Conservation (phyloP, 202 grass and related monocot species). For the Carex arenaria region DNA sequence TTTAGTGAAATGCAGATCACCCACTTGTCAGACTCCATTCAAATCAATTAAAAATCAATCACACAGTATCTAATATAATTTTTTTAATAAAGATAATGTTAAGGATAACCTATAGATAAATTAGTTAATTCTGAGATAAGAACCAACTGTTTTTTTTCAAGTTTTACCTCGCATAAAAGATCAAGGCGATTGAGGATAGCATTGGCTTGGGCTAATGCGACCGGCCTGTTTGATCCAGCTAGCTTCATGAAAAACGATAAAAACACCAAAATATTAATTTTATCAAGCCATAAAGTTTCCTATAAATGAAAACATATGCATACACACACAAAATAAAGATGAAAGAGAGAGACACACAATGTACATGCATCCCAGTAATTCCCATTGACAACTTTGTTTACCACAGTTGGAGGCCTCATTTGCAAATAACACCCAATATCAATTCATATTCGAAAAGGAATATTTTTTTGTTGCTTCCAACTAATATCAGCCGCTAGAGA, state of each 20-base stretch:
- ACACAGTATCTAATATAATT: not conserved
- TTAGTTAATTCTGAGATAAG: not conserved
- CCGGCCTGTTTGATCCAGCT: conserved; percentile 81
- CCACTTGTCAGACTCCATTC: not conserved
- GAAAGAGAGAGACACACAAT: not conserved
- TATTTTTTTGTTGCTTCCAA: not conserved
- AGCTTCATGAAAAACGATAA: conserved; percentile 52
- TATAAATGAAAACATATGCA: not conserved
- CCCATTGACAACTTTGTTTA: not conserved
- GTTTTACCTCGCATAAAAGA: conserved; percentile 77
- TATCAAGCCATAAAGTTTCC: not conserved
- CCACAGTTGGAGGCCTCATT: not conserved
- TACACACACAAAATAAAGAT: not conserved
- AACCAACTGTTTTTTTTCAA: not conserved
- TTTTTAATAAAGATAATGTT: not conserved
- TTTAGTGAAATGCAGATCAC: not conserved
- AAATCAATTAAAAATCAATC: not conserved
- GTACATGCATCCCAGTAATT: not conserved
- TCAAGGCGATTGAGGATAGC: conserved; percentile 85
- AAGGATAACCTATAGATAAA: not conserved
- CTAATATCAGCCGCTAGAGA: not conserved
- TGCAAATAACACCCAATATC: not conserved
- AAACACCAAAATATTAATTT: conserved; percentile 14
- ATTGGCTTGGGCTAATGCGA: conserved; percentile 95
- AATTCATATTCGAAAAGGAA: not conserved